Percentiles rank a stretch among this genome's conserved stretches.
These are phyloP conservation scores for Fusarium sp. DNA, from an alignment of 2,329 filamentous ascomycete genomes.

Conservation along the genomic window DNA sequence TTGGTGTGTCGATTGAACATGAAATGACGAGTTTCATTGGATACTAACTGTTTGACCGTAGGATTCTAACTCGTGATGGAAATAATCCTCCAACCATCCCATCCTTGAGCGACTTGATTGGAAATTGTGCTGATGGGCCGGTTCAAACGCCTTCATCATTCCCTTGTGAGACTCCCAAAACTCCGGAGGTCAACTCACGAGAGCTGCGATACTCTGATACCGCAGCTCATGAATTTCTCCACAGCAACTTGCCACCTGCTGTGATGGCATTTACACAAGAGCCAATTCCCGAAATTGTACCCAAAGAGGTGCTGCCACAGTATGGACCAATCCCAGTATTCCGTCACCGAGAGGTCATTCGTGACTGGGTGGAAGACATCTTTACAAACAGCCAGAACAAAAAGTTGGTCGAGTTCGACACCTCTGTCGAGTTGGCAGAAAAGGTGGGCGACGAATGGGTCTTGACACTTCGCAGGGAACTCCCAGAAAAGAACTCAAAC, in stretches of 20 bases:
- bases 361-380: not conserved
- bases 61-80: not conserved
- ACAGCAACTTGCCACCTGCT: not conserved
- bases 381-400: not conserved
- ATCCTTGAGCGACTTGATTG: not conserved
- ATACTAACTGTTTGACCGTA: not conserved
- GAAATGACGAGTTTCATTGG: too few relatives aligned
- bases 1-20: not conserved
- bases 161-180: not conserved
- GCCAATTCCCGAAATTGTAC: not conserved
- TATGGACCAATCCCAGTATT: not conserved
- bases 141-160: not conserved
- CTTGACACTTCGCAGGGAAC: not conserved
- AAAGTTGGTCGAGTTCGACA: not conserved
- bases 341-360: not conserved
- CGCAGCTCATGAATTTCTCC: not conserved
- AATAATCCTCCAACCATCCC: not conserved
- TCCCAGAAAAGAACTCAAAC: not conserved
- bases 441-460: not conserved
- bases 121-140: not conserved
- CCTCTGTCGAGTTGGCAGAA: not conserved
- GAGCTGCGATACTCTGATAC: not conserved
- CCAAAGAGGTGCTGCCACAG: not conserved
- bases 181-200: not conserved
- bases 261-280: constrained; percentile 1